Evolutionary conservation across 306 rosid genomes (phyloP).

Genomic region (Astragalus glycyphyllos): DNA sequence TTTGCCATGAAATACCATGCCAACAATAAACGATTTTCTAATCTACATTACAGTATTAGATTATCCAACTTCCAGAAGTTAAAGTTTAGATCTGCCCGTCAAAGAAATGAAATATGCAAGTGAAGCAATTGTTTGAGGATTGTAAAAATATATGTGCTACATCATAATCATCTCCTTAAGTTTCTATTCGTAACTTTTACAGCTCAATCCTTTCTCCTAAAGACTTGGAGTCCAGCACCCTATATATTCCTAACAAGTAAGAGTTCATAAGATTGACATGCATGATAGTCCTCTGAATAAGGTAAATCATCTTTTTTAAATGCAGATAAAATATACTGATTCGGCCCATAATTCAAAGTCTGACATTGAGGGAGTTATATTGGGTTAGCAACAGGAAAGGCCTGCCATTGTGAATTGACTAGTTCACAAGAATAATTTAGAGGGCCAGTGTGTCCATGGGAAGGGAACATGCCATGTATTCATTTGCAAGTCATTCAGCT

Average conservation of each 20-base stretch:
- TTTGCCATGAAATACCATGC: constrained; percentile 1
- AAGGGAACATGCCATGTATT: too few species aligned
- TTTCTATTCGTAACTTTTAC: constrained; percentile 18
- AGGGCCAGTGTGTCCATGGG: neutral
- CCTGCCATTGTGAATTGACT: neutral
- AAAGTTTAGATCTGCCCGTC: constrained; percentile 16
- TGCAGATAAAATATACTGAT: neutral
- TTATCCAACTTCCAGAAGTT: constrained; percentile 4
- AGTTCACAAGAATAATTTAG: neutral
- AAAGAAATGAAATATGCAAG: constrained; percentile 14
- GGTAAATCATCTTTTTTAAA: neutral
- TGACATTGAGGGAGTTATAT: neutral
- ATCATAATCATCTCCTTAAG: constrained; percentile 7
- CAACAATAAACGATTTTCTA: constrained; percentile 21
- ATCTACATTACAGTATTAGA: neutral
- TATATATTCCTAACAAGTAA: neutral
- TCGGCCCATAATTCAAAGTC: neutral
- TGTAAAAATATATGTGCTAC: constrained; percentile 22
- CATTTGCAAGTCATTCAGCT: too few species aligned
- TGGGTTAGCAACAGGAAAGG: neutral
- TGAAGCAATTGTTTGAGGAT: constrained; percentile 2
- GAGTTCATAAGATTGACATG: constrained; percentile 2
- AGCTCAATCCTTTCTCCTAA: constrained; percentile 17
- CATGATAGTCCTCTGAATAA: constrained; percentile 17
- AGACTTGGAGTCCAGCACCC: neutral